These are phyloP conservation scores for Tetrapyrgos nigripes DNA, from an alignment of 1,284 basidiomycete genomes.

Conservation along the genomic window DNA sequence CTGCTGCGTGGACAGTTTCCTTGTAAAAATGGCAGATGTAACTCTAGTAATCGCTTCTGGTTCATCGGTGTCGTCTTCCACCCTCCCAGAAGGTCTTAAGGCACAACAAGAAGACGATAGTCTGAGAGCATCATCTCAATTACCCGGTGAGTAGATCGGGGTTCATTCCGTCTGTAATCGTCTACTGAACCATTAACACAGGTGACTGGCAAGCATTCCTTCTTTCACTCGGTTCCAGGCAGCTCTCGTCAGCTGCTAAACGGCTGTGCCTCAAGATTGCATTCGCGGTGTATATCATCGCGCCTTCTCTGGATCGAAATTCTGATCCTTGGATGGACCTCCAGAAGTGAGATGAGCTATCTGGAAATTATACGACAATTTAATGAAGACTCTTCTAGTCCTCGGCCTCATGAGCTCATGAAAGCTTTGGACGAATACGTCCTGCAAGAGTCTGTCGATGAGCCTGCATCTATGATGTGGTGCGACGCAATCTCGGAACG, in stretches of 20 bases:
- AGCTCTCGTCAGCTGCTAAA: constrained; percentile 62
- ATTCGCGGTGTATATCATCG: constrained; percentile 61
- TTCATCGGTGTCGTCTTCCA: constrained; percentile 20
- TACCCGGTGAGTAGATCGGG: constrained; percentile 57
- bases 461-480: constrained; percentile 16
- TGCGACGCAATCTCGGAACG: constrained; percentile 28
- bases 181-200: constrained; percentile 28
- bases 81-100: constrained; percentile 39
- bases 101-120: constrained; percentile 53
- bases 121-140: constrained; percentile 63
- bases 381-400: no score
- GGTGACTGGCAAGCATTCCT: constrained; percentile 58
- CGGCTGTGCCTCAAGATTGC: constrained; percentile 60
- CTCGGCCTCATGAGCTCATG: constrained; percentile 12
- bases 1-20: constrained; percentile 68
- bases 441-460: constrained; percentile 15
- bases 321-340: constrained; percentile 22
- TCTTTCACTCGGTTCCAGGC: constrained; percentile 48
- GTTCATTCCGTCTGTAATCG: neutral
- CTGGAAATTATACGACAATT: no score
- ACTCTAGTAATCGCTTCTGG: constrained; percentile 43
- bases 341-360: constrained; percentile 11
- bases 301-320: constrained; percentile 41
- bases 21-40: constrained; percentile 58
- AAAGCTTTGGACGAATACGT: constrained; percentile 25